These are phyloP conservation scores for Geotrichum candidum DNA, from an alignment of 1,139 yeast species.

Conservation along the genomic window DNA sequence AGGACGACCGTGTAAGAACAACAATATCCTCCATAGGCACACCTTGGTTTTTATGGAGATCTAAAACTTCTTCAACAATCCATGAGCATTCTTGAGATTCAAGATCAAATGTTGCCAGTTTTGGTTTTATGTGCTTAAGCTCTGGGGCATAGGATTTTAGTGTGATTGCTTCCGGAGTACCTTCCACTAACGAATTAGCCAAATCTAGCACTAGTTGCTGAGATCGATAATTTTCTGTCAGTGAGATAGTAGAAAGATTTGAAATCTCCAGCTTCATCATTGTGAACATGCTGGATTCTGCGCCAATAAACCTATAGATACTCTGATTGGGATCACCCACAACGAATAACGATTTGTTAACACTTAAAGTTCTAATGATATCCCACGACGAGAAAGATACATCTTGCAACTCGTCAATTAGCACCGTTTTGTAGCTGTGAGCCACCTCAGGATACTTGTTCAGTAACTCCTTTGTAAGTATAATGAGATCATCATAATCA, in stretches of 20 bases:
- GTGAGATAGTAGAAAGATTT: slow-evolving; percentile 37
- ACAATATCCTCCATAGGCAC: slow-evolving; percentile 13
- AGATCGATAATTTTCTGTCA: slow-evolving; percentile 76
- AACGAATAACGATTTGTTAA: slow-evolving; percentile 27
- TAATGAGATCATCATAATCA: slow-evolving; percentile 60
- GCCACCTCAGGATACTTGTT: slow-evolving; percentile 43
- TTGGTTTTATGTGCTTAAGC: not conserved
- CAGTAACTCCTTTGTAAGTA: slow-evolving; percentile 50
- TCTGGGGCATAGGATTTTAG: not conserved
- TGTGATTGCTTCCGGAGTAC: not conserved
- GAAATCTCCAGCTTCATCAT: slow-evolving; percentile 49
- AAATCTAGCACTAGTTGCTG: slow-evolving; percentile 57
- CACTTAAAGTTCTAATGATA: not conserved
- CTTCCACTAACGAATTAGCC: slow-evolving; percentile 47
- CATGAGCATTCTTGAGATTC: slow-evolving; percentile 4
- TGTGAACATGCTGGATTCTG: slow-evolving; percentile 49
- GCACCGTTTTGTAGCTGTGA: slow-evolving; percentile 54
- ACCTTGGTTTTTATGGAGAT: not conserved
- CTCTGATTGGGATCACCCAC: slow-evolving; percentile 98
- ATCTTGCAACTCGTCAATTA: slow-evolving; percentile 84
- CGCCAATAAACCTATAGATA: slow-evolving; percentile 82
- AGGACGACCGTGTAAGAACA: slow-evolving; percentile 8
- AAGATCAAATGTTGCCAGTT: not conserved
- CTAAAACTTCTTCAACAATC: slow-evolving; percentile 5
- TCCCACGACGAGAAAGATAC: slow-evolving; percentile 14